These are phyloP conservation scores for Mycena floridula DNA, from an alignment of 768 basidiomycete species.

Conservation along the genomic window DNA sequence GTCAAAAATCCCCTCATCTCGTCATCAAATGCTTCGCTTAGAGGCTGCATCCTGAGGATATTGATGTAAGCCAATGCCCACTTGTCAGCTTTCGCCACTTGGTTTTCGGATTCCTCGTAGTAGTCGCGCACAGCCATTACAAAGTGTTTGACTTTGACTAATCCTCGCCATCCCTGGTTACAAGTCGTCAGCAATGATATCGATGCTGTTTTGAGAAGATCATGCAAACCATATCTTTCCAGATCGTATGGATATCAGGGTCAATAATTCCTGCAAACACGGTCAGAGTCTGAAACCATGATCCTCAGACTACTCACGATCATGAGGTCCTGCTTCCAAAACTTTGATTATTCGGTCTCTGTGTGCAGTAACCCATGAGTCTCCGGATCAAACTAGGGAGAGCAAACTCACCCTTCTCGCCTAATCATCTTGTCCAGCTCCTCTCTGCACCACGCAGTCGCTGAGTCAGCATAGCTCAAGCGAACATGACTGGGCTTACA, in stretches of 20 bases:
- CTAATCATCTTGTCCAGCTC: conserved; percentile 20
- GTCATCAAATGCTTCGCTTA: conserved; percentile 31
- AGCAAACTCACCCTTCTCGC: no score
- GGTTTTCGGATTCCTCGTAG: conserved; percentile 15
- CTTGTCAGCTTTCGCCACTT: conserved; percentile 18
- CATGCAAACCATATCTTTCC: conserved; percentile 33
- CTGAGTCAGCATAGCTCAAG: no score
- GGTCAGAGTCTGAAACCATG: no score
- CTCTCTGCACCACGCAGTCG: no score
- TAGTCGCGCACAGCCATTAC: conserved; percentile 29
- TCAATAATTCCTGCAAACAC: no score
- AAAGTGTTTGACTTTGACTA: conserved; percentile 28
- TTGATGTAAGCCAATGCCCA: conserved; percentile 27
- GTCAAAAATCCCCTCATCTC: conserved; percentile 30
- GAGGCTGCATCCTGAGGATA: conserved; percentile 20
- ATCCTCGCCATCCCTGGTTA: conserved; percentile 27
- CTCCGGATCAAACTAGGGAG: no score
- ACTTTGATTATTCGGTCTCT: conserved; percentile 8
- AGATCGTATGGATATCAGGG: conserved; percentile 29
- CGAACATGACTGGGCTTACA: conserved; percentile 6
- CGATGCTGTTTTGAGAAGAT: no score
- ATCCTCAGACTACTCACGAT: no score
- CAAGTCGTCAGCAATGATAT: no score
- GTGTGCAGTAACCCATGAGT: no score
- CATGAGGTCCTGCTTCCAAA: conserved; percentile 25